Conservation (phyloP, 78 protist species). For the Speleostelium caveatum region DNA sequence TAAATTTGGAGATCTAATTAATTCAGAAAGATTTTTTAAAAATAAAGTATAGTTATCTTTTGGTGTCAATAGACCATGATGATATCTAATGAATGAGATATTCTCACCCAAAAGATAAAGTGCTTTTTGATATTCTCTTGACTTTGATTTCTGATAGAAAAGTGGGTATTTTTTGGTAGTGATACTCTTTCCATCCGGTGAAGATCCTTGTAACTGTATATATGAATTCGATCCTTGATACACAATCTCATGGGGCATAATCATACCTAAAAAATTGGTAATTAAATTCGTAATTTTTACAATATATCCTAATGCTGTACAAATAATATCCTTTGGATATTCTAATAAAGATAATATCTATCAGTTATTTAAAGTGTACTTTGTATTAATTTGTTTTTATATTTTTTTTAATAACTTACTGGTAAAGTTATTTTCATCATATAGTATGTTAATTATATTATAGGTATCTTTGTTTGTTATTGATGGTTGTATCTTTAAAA, state of each 20-base stretch:
- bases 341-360: not conserved
- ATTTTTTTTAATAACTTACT: constrained; percentile 13
- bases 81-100: constrained; percentile 18
- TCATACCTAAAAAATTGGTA: constrained; percentile 8
- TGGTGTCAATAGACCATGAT: constrained; percentile 43
- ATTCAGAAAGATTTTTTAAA: constrained; percentile 24
- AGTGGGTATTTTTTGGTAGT: constrained; percentile 12
- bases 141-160: constrained; percentile 14
- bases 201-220: too few relatives aligned
- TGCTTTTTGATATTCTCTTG: constrained; percentile 48
- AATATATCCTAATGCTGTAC: constrained; percentile 32
- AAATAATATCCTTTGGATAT: constrained; percentile 47
- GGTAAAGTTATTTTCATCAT: constrained; percentile 24
- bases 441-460: constrained; percentile 21
- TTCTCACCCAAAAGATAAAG: constrained; percentile 49
- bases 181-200: too few relatives aligned
- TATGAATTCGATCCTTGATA: constrained; percentile 40
- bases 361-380: not conserved
- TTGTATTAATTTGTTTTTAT: not conserved
- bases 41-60: constrained; percentile 24
- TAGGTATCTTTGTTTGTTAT: not conserved
- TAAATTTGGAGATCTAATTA: constrained; percentile 29
- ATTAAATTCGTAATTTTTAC: constrained; percentile 12
- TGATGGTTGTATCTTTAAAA: not conserved
- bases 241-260: constrained; percentile 10